Base-by-base conservation (phyloP, 1,139 yeast species). In the Protomyces lactucae-debilis region DNA sequence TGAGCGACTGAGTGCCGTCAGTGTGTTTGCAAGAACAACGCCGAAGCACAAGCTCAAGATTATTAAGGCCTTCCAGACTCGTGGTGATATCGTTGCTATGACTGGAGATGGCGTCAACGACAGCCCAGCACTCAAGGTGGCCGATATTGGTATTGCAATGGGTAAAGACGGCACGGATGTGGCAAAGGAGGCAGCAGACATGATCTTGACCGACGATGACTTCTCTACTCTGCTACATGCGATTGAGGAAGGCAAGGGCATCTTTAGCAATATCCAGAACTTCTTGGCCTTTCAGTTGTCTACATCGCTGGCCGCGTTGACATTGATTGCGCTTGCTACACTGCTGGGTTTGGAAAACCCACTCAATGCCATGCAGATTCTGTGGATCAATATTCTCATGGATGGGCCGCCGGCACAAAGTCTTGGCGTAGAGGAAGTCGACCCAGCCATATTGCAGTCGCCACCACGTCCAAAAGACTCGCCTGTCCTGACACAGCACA, bases 381-480 rank as follows among this genome's bases (percentile, higher is more conserved):
- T 93, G 71, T 93, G 98, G 97, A 93, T 93, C 74, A 66, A 93
- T 74, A 93, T 93, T 66, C 81, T 93, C 68, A 93, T 93, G 99
- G 99, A 93, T 77, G 99, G 99, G 0, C 99, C 99, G 8, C 99
- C 99, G 3, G 99, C 99, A 0, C 99, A 93, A 76, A 88, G 96
- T 0, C 80, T 93, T 60, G 98, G 99, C 64, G 98, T 93, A 39
- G 99, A 93, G 76, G 96, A 97, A 0, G 98, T 92, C 28, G 98
- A 92, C 73, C 90, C 88, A 68, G 95, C 86, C 73, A 96, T 93
- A 51, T 92, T 93, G 98, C 83, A 82, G 68, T 88, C 88, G 73
- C 98, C 98, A 16, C 98, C 99, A 64, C 84, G 99, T 76, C 82
- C 85, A 65, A 85, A 97, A 73, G 80, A 82, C 65, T 97, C 91